phyloP scores from a whole-genome alignment of 805 yeast genomes.

The Kodamaea lidongshanica region DNA sequence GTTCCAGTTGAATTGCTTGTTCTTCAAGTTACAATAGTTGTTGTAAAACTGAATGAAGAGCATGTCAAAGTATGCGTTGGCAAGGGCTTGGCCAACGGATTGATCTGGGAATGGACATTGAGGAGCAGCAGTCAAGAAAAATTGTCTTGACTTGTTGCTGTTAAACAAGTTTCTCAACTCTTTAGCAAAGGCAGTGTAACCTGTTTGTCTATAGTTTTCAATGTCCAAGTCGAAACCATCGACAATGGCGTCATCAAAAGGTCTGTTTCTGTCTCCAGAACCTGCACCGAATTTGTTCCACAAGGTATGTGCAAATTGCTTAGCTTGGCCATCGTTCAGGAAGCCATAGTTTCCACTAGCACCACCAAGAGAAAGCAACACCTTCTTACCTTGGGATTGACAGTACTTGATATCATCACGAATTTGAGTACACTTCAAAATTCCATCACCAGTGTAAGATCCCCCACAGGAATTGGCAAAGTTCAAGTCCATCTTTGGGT shows the following conservation, averaged over 20 bases:
- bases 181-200: slow-evolving; percentile 11
- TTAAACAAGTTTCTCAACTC: slow-evolving; percentile 20
- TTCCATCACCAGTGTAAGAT: slow-evolving; percentile 2
- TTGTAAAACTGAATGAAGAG: slow-evolving; percentile 37
- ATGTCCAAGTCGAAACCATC: slow-evolving; percentile 31
- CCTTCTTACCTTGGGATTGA: slow-evolving; percentile 47
- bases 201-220: slow-evolving; percentile 27
- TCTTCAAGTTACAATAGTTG: slow-evolving; percentile 27
- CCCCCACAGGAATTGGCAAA: slow-evolving; percentile 9
- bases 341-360: slow-evolving; percentile 35
- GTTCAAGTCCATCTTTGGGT: slow-evolving; percentile 38
- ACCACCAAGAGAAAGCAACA: slow-evolving; percentile 39
- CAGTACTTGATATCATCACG: slow-evolving; percentile 5
- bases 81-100: slow-evolving; percentile 28
- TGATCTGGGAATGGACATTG: slow-evolving; percentile 36
- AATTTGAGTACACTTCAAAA: slow-evolving; percentile 1
- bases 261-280: slow-evolving; percentile 3
- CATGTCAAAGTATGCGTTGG: slow-evolving; percentile 22
- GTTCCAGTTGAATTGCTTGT: slow-evolving; percentile 27
- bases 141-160: slow-evolving; percentile 24
- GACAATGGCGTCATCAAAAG: slow-evolving; percentile 6
- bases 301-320: slow-evolving; percentile 42
- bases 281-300: slow-evolving; percentile 36
- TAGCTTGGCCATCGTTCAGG: slow-evolving; percentile 45
- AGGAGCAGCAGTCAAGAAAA: slow-evolving; percentile 33